Evolutionary conservation across 2,329 filamentous ascomycete species (phyloP).

Genomic region (Claviceps cyperi): DNA sequence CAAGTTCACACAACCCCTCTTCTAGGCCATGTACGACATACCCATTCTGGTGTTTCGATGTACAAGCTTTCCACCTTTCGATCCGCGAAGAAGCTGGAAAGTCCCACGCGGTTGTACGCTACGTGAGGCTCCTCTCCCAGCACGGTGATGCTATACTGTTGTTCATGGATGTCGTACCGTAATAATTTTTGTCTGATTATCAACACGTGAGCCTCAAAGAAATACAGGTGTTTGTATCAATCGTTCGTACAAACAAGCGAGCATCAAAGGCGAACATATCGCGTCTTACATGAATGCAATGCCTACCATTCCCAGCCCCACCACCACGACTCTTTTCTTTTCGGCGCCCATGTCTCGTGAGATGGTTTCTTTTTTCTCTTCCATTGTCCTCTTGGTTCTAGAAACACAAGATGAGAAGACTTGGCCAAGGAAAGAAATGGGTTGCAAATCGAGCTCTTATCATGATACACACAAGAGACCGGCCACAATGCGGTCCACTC

Average conservation of each 20-base stretch:
- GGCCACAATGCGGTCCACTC: neutral
- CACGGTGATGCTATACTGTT: conserved; percentile 69
- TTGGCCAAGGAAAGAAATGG: neutral
- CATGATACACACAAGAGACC: neutral
- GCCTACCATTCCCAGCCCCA: conserved; percentile 84
- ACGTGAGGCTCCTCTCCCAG: conserved; percentile 80
- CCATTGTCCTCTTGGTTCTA: neutral
- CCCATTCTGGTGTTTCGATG: conserved; percentile 73
- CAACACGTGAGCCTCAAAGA: neutral
- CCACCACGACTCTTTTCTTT: conserved; percentile 58
- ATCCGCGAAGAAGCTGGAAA: conserved; percentile 82
- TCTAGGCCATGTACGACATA: conserved; percentile 18
- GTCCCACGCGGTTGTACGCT: conserved; percentile 80
- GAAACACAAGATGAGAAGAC: neutral
- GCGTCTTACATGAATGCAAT: conserved; percentile 68
- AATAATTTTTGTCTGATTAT: conserved; percentile 64
- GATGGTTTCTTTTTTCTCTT: neutral
- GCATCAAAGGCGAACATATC: neutral
- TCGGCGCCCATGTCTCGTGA: neutral
- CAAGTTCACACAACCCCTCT: too few relatives aligned
- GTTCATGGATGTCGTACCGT: conserved; percentile 62
- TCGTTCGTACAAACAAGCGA: neutral
- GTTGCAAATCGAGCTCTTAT: neutral
- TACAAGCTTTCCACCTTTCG: conserved; percentile 77
- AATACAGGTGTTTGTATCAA: neutral